phyloP scores from a whole-genome alignment of 257 asterid species.

The Jacaranda mimosifolia region DNA sequence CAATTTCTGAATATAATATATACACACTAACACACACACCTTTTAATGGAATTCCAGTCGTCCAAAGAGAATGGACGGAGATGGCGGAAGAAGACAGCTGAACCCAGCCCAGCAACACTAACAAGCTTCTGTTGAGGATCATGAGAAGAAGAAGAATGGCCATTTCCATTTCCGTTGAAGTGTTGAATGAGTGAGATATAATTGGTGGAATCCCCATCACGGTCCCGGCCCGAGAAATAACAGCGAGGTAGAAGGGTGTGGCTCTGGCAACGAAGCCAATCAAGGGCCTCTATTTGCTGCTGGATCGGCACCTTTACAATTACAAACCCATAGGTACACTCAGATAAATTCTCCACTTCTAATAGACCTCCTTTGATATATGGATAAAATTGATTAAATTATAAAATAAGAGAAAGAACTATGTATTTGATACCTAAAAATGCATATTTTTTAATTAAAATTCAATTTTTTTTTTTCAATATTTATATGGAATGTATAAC shows the following conservation, averaged over 20 bases:
- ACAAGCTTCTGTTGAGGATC: constrained; percentile 50
- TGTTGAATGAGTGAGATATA: constrained; percentile 38
- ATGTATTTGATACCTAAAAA: no score
- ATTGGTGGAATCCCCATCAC: constrained; percentile 39
- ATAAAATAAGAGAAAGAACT: no score
- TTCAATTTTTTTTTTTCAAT: no score
- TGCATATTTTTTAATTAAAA: no score
- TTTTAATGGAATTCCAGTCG: constrained; percentile 85
- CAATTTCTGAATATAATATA: no score
- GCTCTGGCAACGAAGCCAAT: constrained; percentile 87
- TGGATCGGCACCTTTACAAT: constrained; percentile 74
- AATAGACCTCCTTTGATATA: no score
- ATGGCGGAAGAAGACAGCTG: constrained; percentile 87
- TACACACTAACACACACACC: constrained; percentile 41
- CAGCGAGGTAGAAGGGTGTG: constrained; percentile 75
- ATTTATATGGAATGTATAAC: no score
- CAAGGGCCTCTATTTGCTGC: constrained; percentile 75
- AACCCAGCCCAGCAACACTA: constrained; percentile 91
- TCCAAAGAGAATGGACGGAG: constrained; percentile 72
- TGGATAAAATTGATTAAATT: no score
- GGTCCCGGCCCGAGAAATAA: constrained; percentile 77
- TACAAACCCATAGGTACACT: constrained; percentile 22
- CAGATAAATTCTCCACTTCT: not conserved
- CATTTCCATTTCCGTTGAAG: constrained; percentile 41
- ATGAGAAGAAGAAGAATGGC: constrained; percentile 33